These are phyloP conservation scores for Leccinum olivaceopallidum DNA, from an alignment of 768 basidiomycete species.

Conservation along the genomic window DNA sequence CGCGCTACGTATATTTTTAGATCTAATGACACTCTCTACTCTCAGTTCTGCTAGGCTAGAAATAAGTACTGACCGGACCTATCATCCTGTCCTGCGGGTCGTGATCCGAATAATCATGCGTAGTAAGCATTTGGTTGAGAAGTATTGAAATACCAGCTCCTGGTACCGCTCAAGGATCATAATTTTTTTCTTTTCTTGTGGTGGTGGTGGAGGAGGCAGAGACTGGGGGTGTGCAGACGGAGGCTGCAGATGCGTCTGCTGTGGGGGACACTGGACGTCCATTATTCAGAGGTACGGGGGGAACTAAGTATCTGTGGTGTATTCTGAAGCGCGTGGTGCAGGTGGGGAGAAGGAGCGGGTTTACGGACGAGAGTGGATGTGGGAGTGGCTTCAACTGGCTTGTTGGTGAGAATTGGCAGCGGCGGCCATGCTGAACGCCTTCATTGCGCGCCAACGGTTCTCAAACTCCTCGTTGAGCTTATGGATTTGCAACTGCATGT, in stretches of 20 bases:
- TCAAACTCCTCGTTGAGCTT: constrained; percentile 43
- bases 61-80: neutral
- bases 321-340: constrained; percentile 18
- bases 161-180: no score
- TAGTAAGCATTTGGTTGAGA: no score
- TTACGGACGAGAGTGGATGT: constrained; percentile 2
- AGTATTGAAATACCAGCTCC: no score
- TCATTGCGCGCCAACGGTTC: constrained; percentile 29
- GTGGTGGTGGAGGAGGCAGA: neutral
- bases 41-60: constrained; percentile 40
- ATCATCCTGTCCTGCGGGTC: neutral
- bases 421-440: constrained; percentile 10
- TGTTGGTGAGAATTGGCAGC: constrained; percentile 10
- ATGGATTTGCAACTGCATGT: constrained; percentile 45
- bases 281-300: constrained; percentile 26
- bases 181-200: neutral
- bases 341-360: constrained; percentile 1
- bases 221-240: constrained; percentile 13
- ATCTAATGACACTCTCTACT: constrained; percentile 35
- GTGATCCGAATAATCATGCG: no score
- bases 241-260: constrained; percentile 10
- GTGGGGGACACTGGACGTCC: constrained; percentile 32
- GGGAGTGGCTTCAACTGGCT: neutral
- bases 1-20: constrained; percentile 9
- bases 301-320: constrained; percentile 13